Percentiles rank a stretch among this genome's conserved stretches.
Conservation (phyloP, 1,284 basidiomycete genomes). For the Gymnopus androsaceus region DNA sequence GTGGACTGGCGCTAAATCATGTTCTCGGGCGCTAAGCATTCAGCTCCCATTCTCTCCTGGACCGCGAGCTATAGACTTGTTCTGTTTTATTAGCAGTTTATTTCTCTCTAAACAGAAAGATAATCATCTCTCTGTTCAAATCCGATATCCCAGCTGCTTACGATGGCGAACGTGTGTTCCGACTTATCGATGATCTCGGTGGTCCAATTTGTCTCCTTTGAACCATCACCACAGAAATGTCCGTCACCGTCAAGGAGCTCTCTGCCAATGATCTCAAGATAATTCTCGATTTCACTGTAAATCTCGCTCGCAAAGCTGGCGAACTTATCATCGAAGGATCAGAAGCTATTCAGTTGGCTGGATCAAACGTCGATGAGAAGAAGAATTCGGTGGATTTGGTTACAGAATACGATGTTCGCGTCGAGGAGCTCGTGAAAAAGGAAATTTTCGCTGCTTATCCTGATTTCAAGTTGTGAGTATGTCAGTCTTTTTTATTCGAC, state of each 20-base stretch:
- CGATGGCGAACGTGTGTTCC: background rate
- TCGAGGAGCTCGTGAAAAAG: conserved; percentile 83
- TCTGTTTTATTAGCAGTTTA: no score
- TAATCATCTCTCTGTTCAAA: background rate
- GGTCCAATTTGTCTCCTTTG: background rate
- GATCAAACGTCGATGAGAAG: conserved; percentile 74
- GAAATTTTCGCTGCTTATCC: conserved; percentile 75
- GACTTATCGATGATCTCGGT: background rate
- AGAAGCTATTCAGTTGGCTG: conserved; percentile 60
- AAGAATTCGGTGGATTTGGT: conserved; percentile 92
- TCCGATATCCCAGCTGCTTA: background rate
- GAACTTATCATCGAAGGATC: conserved; percentile 74
- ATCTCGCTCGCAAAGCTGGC: conserved; percentile 74
- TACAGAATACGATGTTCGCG: conserved; percentile 94
- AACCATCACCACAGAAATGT: conserved; percentile 19
- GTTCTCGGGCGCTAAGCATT: no score
- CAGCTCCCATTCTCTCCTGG: no score
- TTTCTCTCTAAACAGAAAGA: no score
- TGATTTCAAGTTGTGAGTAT: conserved; percentile 77
- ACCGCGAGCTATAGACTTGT: no score
- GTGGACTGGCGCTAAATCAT: no score
- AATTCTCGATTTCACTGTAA: conserved; percentile 74
- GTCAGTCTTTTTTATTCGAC: conserved; percentile 9
- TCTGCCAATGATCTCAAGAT: conserved; percentile 54
- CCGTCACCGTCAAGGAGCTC: conserved; percentile 33